Conservation (phyloP, 257 asterid species). For the Solanum ossicruentum region DNA sequence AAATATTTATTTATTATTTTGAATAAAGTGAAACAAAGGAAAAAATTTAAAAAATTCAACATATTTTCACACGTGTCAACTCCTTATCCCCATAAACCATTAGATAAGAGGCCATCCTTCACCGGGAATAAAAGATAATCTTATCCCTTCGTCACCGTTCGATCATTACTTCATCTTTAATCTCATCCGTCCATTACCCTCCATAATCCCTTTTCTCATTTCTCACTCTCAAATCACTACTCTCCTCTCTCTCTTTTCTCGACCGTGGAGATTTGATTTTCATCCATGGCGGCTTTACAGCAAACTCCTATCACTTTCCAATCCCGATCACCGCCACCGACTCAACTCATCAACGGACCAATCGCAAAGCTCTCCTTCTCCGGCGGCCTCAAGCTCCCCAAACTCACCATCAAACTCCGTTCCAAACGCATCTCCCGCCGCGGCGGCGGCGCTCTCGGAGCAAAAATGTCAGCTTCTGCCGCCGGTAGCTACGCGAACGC, state of each 20-base stretch:
- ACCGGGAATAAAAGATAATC: slow-evolving; percentile 19
- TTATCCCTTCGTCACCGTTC: slow-evolving; percentile 23
- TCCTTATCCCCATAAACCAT: slow-evolving; percentile 7
- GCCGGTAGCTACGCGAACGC: slow-evolving; percentile 80
- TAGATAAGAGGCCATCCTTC: slow-evolving; percentile 35
- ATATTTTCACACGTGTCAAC: slow-evolving; percentile 23
- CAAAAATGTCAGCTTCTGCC: slow-evolving; percentile 43
- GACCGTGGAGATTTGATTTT: neutral
- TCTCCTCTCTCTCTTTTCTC: neutral
- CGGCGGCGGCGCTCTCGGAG: slow-evolving; percentile 18
- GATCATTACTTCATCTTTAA: neutral
- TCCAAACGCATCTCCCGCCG: slow-evolving; percentile 4
- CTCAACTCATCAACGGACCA: slow-evolving; percentile 16
- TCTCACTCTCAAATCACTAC: neutral
- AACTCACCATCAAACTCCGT: slow-evolving; percentile 27
- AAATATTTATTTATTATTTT: no score
- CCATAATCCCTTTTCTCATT: slow-evolving; percentile 12
- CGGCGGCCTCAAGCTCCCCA: slow-evolving; percentile 30
- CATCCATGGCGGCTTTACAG: slow-evolving; percentile 48
- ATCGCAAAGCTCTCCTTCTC: slow-evolving; percentile 35
- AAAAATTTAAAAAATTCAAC: no score
- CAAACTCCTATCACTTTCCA: slow-evolving; percentile 48
- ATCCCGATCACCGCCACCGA: slow-evolving; percentile 24
- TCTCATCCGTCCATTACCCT: slow-evolving; percentile 19
- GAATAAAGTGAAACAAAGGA: no score